These are phyloP conservation scores for Penicillium sp. DNA, from an alignment of 2,329 filamentous ascomycete species.

Conservation along the genomic window DNA sequence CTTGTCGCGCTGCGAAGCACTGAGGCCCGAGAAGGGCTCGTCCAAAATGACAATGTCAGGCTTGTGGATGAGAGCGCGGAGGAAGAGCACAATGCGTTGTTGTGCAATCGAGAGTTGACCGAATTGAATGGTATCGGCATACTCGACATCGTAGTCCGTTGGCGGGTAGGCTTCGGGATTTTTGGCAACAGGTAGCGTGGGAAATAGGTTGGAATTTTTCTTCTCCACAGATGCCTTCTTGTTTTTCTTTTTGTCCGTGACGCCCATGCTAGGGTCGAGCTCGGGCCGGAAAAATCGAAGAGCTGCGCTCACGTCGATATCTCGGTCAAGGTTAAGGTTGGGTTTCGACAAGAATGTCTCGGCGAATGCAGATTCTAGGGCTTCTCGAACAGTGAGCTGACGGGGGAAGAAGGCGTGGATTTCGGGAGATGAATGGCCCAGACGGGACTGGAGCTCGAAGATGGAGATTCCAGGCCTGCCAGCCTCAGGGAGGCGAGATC, in stretches of 20 bases:
- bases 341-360: conserved; percentile 78
- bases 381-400: conserved; percentile 66
- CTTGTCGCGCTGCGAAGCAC: conserved; percentile 76
- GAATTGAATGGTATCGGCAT: conserved; percentile 76
- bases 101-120: conserved; percentile 52
- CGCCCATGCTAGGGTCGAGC: conserved; percentile 57
- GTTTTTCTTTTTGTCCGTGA: no score
- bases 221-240: no score
- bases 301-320: conserved; percentile 62
- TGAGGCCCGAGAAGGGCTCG: conserved; percentile 84
- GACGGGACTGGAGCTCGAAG: conserved; percentile 84
- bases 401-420: conserved; percentile 91
- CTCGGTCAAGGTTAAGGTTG: conserved; percentile 57
- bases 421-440: conserved; percentile 92
- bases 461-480: conserved; percentile 75
- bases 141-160: conserved; percentile 46
- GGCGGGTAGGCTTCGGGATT: conserved; percentile 3
- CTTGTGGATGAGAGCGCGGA: conserved; percentile 75
- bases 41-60: conserved; percentile 81
- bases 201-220: conserved; percentile 17
- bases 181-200: conserved; percentile 11
- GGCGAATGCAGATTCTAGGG: conserved; percentile 83
- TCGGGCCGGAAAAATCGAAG: conserved; percentile 76
- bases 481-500: conserved; percentile 70
- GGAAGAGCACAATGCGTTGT: conserved; percentile 80